A percentile compares a stretch with the other conserved stretches of the same genome.
Conservation (phyloP, 129 eudicot species). For the Silybum marianum region DNA sequence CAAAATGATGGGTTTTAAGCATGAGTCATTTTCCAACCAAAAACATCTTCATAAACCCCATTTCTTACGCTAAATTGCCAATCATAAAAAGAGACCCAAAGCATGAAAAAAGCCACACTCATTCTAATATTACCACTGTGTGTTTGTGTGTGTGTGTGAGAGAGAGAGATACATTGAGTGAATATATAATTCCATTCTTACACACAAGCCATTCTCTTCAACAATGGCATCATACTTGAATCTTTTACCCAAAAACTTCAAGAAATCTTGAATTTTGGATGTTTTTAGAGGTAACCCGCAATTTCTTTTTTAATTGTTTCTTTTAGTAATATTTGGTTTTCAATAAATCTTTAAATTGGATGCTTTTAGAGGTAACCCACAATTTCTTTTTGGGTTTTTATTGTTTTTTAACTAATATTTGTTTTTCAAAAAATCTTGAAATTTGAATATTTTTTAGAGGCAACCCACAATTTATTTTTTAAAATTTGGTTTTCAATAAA, state of each 20-base stretch:
- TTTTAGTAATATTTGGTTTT: not conserved
- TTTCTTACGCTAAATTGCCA: conserved; percentile 35
- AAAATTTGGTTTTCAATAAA: too few relatives aligned
- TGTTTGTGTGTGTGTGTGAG: conserved; percentile 23
- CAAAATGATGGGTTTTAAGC: conserved; percentile 34
- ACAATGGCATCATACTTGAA: conserved; percentile 5
- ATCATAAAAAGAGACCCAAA: conserved; percentile 33
- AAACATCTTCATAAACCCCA: conserved; percentile 37
- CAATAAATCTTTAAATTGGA: not conserved
- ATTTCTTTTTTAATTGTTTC: too few relatives aligned
- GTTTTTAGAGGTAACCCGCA: not conserved
- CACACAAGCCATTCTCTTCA: conserved; percentile 6
- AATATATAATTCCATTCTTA: conserved; percentile 7
- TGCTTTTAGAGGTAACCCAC: not conserved
- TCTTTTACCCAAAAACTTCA: not conserved
- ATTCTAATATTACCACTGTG: conserved; percentile 20
- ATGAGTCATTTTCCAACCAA: conserved; percentile 31
- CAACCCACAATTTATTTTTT: too few relatives aligned
- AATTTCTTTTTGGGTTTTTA: not conserved
- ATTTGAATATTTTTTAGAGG: not conserved
- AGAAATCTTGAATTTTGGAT: not conserved
- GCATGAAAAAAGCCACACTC: conserved; percentile 39
- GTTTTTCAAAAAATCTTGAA: not conserved
- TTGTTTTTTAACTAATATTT: not conserved
- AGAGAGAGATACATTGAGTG: conserved; percentile 3